Percentiles rank a stretch among this genome's conserved stretches.
These are phyloP conservation scores for Lithohypha guttulata DNA, from an alignment of 2,329 filamentous ascomycete species.

Conservation along the genomic window DNA sequence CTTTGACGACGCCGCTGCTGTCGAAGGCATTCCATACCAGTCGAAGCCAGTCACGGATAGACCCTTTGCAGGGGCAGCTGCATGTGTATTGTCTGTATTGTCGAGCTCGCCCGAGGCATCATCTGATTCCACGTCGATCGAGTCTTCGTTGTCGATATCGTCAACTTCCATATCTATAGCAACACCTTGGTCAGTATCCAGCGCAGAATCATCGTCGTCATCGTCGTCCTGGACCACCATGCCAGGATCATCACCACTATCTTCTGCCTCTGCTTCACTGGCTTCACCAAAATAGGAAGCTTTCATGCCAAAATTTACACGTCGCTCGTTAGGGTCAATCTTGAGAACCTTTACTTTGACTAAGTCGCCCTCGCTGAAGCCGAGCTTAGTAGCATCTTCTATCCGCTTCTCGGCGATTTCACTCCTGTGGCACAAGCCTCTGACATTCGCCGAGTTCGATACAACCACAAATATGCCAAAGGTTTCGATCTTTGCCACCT, in stretches of 20 bases:
- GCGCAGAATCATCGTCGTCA: not conserved
- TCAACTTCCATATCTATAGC: conserved; percentile 30
- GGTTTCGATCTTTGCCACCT: conserved; percentile 84
- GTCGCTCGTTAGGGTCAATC: conserved; percentile 62
- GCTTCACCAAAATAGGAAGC: conserved; percentile 72
- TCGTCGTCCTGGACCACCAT: conserved; percentile 28
- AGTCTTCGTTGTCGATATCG: conserved; percentile 30
- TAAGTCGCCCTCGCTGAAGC: conserved; percentile 75
- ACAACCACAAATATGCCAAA: conserved; percentile 92
- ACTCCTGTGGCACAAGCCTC: conserved; percentile 82
- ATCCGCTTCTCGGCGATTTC: conserved; percentile 81
- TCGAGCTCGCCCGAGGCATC: conserved; percentile 31
- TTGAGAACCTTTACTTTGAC: conserved; percentile 85
- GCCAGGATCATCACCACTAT: conserved; percentile 24
- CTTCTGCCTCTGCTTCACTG: conserved; percentile 35
- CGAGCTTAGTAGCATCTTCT: conserved; percentile 70
- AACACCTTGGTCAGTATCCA: conserved; percentile 19
- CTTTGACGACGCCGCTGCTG: conserved; percentile 27
- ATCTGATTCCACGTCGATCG: conserved; percentile 23
- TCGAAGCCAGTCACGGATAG: conserved; percentile 71
- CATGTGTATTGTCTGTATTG: conserved; percentile 36
- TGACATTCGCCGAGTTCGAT: conserved; percentile 77
- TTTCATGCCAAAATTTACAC: conserved; percentile 83
- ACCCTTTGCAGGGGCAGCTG: conserved; percentile 33
- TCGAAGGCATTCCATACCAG: conserved; percentile 55